Percentiles rank a stretch among this genome's conserved stretches.
phyloP scores from a whole-genome alignment of 2,329 filamentous ascomycete genomes.

The Penicillium sp. region DNA sequence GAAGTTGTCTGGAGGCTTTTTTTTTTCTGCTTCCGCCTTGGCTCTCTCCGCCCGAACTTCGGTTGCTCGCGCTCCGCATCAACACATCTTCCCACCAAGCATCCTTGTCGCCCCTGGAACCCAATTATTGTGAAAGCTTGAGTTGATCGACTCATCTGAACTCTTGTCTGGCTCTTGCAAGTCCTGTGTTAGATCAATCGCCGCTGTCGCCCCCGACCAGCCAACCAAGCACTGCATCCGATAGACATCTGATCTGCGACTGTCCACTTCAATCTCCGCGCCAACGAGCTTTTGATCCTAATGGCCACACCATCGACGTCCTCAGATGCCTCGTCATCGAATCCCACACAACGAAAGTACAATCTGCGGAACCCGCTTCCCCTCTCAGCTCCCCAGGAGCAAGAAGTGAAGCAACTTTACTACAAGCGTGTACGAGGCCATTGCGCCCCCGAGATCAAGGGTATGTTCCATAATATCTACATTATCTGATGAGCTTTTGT shows the following conservation, averaged over 20 bases:
- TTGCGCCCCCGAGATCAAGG: conserved; percentile 79
- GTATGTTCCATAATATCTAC: conserved; percentile 46
- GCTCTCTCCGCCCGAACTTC: conserved; percentile 28
- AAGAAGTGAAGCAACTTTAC: conserved; percentile 79
- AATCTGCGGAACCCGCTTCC: conserved; percentile 75
- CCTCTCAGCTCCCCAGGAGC: conserved; percentile 78
- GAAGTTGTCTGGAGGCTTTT: conserved; percentile 23
- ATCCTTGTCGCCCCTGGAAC: neutral
- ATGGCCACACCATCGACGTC: conserved; percentile 30
- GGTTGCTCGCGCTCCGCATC: conserved; percentile 30
- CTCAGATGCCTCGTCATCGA: conserved; percentile 25
- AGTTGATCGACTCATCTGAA: neutral
- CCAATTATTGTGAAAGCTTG: conserved; percentile 2
- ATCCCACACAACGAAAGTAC: conserved; percentile 31
- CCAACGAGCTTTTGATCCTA: conserved; percentile 21
- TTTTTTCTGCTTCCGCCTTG: conserved; percentile 30
- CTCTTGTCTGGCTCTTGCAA: conserved; percentile 1
- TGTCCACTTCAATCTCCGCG: conserved; percentile 21
- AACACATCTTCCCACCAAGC: conserved; percentile 20
- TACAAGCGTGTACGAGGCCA: conserved; percentile 75
- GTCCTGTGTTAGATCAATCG: neutral
- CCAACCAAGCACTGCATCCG: conserved; percentile 11
- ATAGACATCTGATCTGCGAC: conserved; percentile 19
- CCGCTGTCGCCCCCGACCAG: neutral
- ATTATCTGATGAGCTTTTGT: neutral